Evolutionary conservation across 176 grass and related monocot species (phyloP).

Genomic region (Lolium rigidum): DNA sequence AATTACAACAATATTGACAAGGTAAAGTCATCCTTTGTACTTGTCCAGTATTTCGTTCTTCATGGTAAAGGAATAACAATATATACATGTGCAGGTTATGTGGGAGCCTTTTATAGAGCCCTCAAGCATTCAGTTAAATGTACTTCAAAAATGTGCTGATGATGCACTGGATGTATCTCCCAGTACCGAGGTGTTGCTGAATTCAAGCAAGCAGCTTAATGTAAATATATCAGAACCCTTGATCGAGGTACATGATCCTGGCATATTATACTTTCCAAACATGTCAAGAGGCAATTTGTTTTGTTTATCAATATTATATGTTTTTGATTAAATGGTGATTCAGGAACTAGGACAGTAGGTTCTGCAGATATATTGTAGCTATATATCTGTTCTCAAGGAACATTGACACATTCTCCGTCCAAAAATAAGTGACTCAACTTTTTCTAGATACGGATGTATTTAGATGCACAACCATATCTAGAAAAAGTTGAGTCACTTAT

Average conservation of each 20-base stretch:
- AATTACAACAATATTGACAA: constrained; percentile 99
- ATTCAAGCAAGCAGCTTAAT: constrained; percentile 85
- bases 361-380: constrained; percentile 10
- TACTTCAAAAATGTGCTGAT: constrained; percentile 65
- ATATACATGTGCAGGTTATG: constrained; percentile 72
- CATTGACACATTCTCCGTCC: neutral
- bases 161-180: constrained; percentile 62
- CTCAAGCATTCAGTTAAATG: constrained; percentile 77
- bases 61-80: constrained; percentile 44
- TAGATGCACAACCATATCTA: too few relatives aligned
- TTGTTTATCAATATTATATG: neutral
- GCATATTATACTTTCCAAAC: constrained; percentile 12
- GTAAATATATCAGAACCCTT: constrained; percentile 96
- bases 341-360: constrained; percentile 25
- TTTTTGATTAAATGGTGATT: constrained; percentile 32
- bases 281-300: constrained; percentile 2
- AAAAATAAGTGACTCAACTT: too few relatives aligned
- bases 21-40: constrained; percentile 57
- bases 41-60: constrained; percentile 36
- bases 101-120: constrained; percentile 99
- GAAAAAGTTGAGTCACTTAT: too few relatives aligned
- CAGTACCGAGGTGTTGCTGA: constrained; percentile 72
- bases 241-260: constrained; percentile 73
- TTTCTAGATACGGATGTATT: too few relatives aligned
- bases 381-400: constrained; percentile 42